Evolutionary conservation across 1,139 yeast species (phyloP).

Genomic region (Debaryomycetaceae sp.): DNA sequence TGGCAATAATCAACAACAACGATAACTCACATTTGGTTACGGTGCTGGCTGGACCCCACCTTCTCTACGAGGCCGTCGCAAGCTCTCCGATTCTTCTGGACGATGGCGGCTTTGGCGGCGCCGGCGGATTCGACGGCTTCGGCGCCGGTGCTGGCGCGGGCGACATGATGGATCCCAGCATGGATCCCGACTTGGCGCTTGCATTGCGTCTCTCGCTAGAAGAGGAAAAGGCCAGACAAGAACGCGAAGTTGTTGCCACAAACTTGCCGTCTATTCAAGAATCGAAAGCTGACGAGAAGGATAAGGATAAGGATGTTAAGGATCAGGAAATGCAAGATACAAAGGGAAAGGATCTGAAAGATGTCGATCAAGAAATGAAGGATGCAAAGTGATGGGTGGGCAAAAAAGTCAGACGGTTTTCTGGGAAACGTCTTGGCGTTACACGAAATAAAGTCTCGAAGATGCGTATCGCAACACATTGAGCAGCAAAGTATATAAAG

Average conservation of each 20-base stretch:
- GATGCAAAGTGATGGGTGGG: too few species aligned
- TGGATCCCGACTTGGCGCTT: slow-evolving; percentile 95
- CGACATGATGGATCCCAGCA: slow-evolving; percentile 72
- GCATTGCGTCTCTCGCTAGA: slow-evolving; percentile 81
- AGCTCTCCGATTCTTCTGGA: slow-evolving; percentile 60
- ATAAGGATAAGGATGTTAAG: slow-evolving; percentile 3
- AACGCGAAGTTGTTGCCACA: slow-evolving; percentile 36
- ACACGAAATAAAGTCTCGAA: too few species aligned
- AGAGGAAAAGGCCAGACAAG: slow-evolving; percentile 73
- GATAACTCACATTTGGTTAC: slow-evolving; percentile 82
- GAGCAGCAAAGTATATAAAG: too few species aligned
- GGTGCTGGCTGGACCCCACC: slow-evolving; percentile 78
- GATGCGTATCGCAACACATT: too few species aligned
- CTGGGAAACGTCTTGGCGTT: too few species aligned
- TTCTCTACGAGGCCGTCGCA: slow-evolving; percentile 64
- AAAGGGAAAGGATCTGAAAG: too few species aligned
- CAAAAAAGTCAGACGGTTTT: too few species aligned
- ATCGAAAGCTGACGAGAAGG: slow-evolving; percentile 12
- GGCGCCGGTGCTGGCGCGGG: slow-evolving; percentile 39
- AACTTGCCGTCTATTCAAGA: slow-evolving; percentile 3
- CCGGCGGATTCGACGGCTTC: slow-evolving; percentile 18
- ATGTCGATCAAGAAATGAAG: too few species aligned
- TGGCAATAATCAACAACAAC: slow-evolving; percentile 62
- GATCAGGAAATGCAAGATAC: too few species aligned
- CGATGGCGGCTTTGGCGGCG: slow-evolving; percentile 37